Evolutionary conservation across 1,284 basidiomycete species (phyloP), one percentile per base, ranked within the genome.

Genomic region (Inonotus hispidus): DNA sequence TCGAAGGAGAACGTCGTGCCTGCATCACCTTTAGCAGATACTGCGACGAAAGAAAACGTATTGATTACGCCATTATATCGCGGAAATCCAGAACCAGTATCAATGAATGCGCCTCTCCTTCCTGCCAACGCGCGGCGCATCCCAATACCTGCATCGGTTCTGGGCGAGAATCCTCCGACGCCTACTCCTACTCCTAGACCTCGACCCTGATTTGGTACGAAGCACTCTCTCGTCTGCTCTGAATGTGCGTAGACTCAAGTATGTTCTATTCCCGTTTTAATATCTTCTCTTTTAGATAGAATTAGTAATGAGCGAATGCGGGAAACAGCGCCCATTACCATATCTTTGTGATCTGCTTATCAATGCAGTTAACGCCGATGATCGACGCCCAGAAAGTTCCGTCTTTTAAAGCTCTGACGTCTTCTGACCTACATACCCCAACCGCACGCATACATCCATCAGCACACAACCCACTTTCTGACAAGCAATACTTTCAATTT

Each of bases 61-160:
- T 52, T 67, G 52, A 80, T 79, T 4, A 79, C 78, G 0, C 68
- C 66, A 3, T 43, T 54, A 47, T 67, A 69, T 5, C 73, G 72
- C 29, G 72, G 70, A 14, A 75, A 78, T 55, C 76, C 76, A 0
- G 79, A 81, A 53, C 74, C 73, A 0, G 69, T 71, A 1, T 64
- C 70, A 19, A 68, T 70, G 41, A 55, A 68, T 25, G 78, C 79
- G 14, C 79, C 79, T 10, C 60, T 74, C 32, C 68, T 68, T 11
- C 74, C 77, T 0, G 68, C 71, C 27, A 77, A 75, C 49, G 68
- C 70, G 37, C 64, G 62, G 25, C 70, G 71, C 43, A 72, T 77
- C 63, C 71, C 72, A 3, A 65, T 78, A n/a, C 74, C 74, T 1
- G 69, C 73, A 2, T 59, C 68, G 21, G 61, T 75, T 2, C 67